phyloP scores from a whole-genome alignment of 2,329 filamentous ascomycete genomes.

The Sclerotinia sclerotiorum region DNA sequence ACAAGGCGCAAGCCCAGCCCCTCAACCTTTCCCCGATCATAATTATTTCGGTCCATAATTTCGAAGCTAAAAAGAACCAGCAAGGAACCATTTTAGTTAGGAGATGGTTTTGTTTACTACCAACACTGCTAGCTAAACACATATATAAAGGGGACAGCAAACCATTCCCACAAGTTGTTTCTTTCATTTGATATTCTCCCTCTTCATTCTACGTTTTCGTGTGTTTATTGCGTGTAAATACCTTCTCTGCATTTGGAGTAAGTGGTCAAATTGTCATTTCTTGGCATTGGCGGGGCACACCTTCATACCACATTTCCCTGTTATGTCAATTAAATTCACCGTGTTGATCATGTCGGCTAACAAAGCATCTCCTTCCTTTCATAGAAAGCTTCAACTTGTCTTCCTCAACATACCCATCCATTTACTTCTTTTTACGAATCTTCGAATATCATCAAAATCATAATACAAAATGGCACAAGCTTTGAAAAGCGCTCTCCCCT shows the following conservation, averaged over 20 bases:
- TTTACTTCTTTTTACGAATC: conserved; percentile 12
- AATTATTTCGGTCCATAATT: neutral
- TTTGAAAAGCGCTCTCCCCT: conserved; percentile 74
- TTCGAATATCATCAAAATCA: conserved; percentile 9
- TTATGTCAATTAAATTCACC: conserved; percentile 10
- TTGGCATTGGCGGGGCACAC: conserved; percentile 17
- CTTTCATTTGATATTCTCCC: neutral
- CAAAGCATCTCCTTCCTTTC: conserved; percentile 10
- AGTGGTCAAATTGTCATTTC: neutral
- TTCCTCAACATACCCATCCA: conserved; percentile 5
- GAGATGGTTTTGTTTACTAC: neutral
- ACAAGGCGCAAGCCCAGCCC: conserved; percentile 1
- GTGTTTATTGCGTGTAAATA: conserved; percentile 7
- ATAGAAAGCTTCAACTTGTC: conserved; percentile 13
- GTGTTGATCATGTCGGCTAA: conserved; percentile 21
- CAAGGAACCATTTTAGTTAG: neutral
- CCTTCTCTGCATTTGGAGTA: neutral
- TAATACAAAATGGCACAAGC: conserved; percentile 61
- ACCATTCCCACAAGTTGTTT: neutral
- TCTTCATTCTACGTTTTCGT: neutral
- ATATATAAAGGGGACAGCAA: conserved; percentile 7
- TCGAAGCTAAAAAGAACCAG: neutral
- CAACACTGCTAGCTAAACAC: neutral
- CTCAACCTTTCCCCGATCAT: conserved; percentile 11
- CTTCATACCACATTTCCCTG: conserved; percentile 16